Conservation (phyloP, 1,284 basidiomycete species). For the Cryptococcus sp. region DNA sequence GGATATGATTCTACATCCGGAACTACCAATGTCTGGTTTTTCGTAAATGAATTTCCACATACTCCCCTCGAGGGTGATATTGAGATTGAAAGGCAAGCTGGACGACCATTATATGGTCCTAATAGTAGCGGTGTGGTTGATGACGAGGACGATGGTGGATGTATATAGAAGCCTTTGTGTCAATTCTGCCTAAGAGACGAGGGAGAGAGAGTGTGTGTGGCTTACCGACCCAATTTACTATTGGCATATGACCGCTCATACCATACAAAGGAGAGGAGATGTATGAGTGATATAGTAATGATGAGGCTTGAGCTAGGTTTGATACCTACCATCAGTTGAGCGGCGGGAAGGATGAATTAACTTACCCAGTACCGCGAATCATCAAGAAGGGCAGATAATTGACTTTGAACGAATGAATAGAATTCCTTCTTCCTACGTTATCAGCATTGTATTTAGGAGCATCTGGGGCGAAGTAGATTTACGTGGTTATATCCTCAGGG, state of each 20-base stretch:
- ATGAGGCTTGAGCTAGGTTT: constrained; percentile 77
- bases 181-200: constrained; percentile 31
- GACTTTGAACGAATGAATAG: constrained; percentile 66
- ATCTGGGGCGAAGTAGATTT: constrained; percentile 8
- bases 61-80: constrained; percentile 63
- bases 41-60: constrained; percentile 70
- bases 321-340: constrained; percentile 56
- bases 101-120: constrained; percentile 81
- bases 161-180: constrained; percentile 85
- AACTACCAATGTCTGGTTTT: constrained; percentile 59
- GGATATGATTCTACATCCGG: constrained; percentile 71
- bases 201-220: constrained; percentile 10
- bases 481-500: constrained; percentile 60
- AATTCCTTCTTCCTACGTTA: constrained; percentile 60
- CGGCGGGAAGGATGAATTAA: not conserved
- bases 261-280: constrained; percentile 65
- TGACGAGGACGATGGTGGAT: constrained; percentile 51
- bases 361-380: constrained; percentile 71
- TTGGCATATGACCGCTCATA: constrained; percentile 25
- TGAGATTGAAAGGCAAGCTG: constrained; percentile 74
- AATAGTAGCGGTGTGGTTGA: constrained; percentile 61
- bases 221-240: constrained; percentile 87
- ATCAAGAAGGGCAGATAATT: constrained; percentile 60
- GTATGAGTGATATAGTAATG: constrained; percentile 71
- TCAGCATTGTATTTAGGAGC: not conserved